Evolutionary conservation across 495 filamentous ascomycete species (phyloP).

Genomic region (Glonium stellatum): DNA sequence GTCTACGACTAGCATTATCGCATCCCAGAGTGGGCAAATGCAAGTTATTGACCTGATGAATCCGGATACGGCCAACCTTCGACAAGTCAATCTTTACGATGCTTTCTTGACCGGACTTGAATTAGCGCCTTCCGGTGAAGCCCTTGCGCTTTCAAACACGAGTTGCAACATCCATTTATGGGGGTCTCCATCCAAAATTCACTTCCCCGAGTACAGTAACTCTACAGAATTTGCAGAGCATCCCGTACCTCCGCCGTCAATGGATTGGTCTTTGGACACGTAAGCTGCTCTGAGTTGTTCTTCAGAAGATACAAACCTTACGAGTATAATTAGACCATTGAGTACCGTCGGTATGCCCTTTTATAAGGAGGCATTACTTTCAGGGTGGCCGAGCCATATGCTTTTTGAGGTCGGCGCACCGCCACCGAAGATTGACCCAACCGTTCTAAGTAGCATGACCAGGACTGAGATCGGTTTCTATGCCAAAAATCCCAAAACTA

Average conservation of each 20-base stretch:
- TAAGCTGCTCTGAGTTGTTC: constrained; percentile 36
- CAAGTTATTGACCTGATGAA: constrained; percentile 96
- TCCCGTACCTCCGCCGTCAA: constrained; percentile 40
- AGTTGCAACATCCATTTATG: constrained; percentile 78
- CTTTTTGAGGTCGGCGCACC: constrained; percentile 77
- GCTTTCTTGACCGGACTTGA: constrained; percentile 70
- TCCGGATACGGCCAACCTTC: constrained; percentile 77
- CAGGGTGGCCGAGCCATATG: constrained; percentile 80
- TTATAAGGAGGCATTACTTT: constrained; percentile 80
- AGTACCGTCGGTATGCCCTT: constrained; percentile 87
- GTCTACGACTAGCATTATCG: constrained; percentile 84
- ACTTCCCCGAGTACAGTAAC: constrained; percentile 76
- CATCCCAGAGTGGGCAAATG: constrained; percentile 82
- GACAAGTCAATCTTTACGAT: constrained; percentile 66
- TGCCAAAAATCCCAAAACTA: constrained; percentile 68
- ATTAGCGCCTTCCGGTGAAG: constrained; percentile 84
- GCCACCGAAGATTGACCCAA: constrained; percentile 67
- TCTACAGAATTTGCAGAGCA: constrained; percentile 72
- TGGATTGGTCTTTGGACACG: constrained; percentile 67
- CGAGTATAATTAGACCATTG: constrained; percentile 51
- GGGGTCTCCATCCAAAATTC: constrained; percentile 84
- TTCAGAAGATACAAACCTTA: neutral
- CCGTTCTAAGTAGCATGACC: constrained; percentile 58
- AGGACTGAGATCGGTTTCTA: constrained; percentile 64
- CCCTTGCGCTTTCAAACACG: constrained; percentile 71